Evolutionary conservation across 805 yeast species (phyloP), one percentile per base, ranked within the genome.

Genomic region (Yarrowia yakushimensis): DNA sequence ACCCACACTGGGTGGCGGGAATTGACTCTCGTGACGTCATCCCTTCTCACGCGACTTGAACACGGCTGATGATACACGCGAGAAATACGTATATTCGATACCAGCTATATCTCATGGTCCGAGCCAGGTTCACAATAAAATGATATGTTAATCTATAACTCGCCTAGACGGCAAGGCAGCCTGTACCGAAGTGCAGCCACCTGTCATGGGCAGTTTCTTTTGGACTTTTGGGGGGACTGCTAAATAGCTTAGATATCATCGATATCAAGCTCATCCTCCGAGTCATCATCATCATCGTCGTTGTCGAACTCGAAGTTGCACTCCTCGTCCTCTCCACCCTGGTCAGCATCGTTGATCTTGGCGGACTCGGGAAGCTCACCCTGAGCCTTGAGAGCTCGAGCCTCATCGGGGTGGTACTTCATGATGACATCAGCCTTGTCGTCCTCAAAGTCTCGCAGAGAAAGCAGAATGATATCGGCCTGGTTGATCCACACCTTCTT

Each of bases 401-500:
- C 99, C 79, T 94, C 99, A 73, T 94, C 99, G 59, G 97, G 87
- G 76, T 88, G 90, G 78, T 87, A 94, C 78, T 94, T 94, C 77
- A 93, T 96, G 64, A 94, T 93, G 69, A 94, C 97, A 76, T 94
- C 99, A 81, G 97, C 94, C 76, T 89, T 96, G 66, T 90, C 97
- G 72, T 93, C 97, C 79, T 94, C 97, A 85, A 94, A 94, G 73
- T 94, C 99, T 82, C 99, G 91, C 71, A 94, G 84, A 8, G 97
- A 92, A 52, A 93, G 94, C 73, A 94, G 81, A 69, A 94, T 90
- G 70, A 94, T 94, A 75, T 94, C 99, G 80, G 99, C 99, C 77
- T 91, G 98, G 52, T 89, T 89, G 90, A 94, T 92, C 99, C 99
- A 94, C 65, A 94, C 99, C 84, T 93, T 94, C 87, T 94, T 94